A percentile compares a stretch with the other conserved stretches of the same genome.
These are phyloP conservation scores for Candida orba DNA, from an alignment of 805 yeast genomes.

Conservation along the genomic window DNA sequence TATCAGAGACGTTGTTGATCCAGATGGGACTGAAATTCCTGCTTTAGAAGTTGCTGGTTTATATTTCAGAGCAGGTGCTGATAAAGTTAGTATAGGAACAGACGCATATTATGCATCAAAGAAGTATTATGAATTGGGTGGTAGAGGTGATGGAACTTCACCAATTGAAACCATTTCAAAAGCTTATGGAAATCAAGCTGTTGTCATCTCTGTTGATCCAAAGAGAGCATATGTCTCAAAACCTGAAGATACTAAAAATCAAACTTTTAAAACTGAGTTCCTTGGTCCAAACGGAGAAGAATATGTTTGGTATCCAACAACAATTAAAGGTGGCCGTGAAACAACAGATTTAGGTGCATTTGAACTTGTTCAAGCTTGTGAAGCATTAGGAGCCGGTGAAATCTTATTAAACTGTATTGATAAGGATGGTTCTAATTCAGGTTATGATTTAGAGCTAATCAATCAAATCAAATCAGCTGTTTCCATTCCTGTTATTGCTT, in stretches of 20 bases:
- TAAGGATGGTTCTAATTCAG: constrained; percentile 94
- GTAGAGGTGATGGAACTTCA: constrained; percentile 58
- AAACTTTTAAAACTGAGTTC: constrained; percentile 51
- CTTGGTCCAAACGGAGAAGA: constrained; percentile 87
- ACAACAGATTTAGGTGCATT: constrained; percentile 83
- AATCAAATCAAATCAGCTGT: constrained; percentile 71
- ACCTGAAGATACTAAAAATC: constrained; percentile 55
- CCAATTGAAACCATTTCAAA: constrained; percentile 92
- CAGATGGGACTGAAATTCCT: constrained; percentile 69
- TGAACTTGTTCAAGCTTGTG: constrained; percentile 84
- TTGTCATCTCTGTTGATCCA: constrained; percentile 97
- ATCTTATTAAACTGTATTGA: constrained; percentile 89
- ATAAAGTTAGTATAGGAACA: constrained; percentile 95
- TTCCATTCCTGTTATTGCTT: constrained; percentile 89
- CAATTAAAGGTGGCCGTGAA: constrained; percentile 95
- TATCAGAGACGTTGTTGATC: constrained; percentile 82
- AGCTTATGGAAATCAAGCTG: constrained; percentile 95
- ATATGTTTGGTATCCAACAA: constrained; percentile 91
- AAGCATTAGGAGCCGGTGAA: constrained; percentile 95
- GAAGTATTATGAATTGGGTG: constrained; percentile 54
- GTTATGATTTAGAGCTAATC: constrained; percentile 83
- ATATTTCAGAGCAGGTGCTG: constrained; percentile 96
- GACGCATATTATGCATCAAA: constrained; percentile 95
- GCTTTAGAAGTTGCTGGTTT: constrained; percentile 88
- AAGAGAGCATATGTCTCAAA: constrained; percentile 69